Evolutionary conservation across 495 filamentous ascomycete species (phyloP).

Genomic region (Viridothelium virens): DNA sequence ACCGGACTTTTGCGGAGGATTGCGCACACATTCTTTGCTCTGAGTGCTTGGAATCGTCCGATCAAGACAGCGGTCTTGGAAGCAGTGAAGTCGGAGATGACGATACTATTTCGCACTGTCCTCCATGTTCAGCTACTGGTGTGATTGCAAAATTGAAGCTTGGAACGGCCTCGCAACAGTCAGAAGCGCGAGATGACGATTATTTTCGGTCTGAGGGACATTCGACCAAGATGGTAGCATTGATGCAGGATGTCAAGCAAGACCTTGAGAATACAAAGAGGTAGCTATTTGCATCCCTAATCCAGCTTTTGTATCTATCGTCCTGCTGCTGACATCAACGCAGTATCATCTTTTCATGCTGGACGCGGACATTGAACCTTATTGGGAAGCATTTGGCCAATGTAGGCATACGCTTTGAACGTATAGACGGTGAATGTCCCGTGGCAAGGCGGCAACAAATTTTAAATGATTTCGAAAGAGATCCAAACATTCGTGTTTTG

Average conservation of each 20-base stretch:
- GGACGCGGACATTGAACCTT: slow-evolving; percentile 59
- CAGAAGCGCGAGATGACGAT: neutral
- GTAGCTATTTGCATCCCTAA: neutral
- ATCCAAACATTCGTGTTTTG: slow-evolving; percentile 44
- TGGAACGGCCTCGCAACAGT: neutral
- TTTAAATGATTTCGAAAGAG: slow-evolving; percentile 59
- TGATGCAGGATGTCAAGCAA: neutral
- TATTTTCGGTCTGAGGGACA: neutral
- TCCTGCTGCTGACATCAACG: neutral
- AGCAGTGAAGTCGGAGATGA: neutral
- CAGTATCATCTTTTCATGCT: slow-evolving; percentile 57
- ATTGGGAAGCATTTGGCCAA: slow-evolving; percentile 48
- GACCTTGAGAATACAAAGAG: neutral
- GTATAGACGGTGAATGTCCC: slow-evolving; percentile 58
- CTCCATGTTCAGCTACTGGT: neutral
- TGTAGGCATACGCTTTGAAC: slow-evolving; percentile 34
- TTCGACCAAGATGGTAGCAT: neutral
- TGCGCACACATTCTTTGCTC: neutral
- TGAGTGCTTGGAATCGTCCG: neutral
- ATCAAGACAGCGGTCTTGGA: neutral
- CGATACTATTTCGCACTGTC: neutral
- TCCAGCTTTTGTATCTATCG: neutral
- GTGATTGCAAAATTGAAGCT: neutral
- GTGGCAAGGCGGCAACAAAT: slow-evolving; percentile 49
- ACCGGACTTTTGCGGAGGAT: neutral